Evolutionary conservation across 495 filamentous ascomycete genomes (phyloP).

Genomic region (Penicillium alfredii): DNA sequence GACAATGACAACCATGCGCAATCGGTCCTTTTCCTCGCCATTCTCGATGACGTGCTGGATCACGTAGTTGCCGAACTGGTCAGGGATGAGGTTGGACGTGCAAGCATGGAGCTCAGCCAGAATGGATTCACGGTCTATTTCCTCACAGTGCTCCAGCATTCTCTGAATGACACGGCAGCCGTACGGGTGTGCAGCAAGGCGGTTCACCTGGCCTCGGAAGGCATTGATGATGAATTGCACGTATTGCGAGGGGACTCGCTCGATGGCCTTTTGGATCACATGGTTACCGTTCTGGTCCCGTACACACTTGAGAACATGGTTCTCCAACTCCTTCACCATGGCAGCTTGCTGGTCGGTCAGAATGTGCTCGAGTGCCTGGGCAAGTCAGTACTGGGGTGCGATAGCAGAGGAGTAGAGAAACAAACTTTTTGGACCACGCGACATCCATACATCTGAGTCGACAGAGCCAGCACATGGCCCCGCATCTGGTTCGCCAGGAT

Average conservation of each 20-base stretch:
- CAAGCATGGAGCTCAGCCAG: slow-evolving; percentile 74
- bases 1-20: slow-evolving; percentile 66
- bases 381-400: slow-evolving; percentile 11
- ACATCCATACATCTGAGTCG: slow-evolving; percentile 90
- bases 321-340: slow-evolving; percentile 76
- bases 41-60: slow-evolving; percentile 88
- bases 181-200: slow-evolving; percentile 73
- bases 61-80: slow-evolving; percentile 96
- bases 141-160: slow-evolving; percentile 80
- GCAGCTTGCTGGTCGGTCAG: slow-evolving; percentile 82
- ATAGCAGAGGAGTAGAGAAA: neutral
- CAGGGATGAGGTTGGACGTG: slow-evolving; percentile 65
- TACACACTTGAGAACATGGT: slow-evolving; percentile 72
- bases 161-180: slow-evolving; percentile 93
- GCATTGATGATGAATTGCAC: slow-evolving; percentile 87
- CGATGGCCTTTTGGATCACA: slow-evolving; percentile 92
- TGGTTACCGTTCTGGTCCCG: slow-evolving; percentile 95
- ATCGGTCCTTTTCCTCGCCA: slow-evolving; percentile 70
- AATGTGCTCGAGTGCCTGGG: slow-evolving; percentile 83
- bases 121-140: slow-evolving; percentile 61
- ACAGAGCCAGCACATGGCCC: slow-evolving; percentile 70
- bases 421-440: slow-evolving; percentile 89
- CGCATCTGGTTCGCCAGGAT: slow-evolving; percentile 81
- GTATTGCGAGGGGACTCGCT: slow-evolving; percentile 72
- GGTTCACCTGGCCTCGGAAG: slow-evolving; percentile 72